These are phyloP conservation scores for Silybum marianum DNA, from an alignment of 129 eudicot genomes.

Conservation along the genomic window DNA sequence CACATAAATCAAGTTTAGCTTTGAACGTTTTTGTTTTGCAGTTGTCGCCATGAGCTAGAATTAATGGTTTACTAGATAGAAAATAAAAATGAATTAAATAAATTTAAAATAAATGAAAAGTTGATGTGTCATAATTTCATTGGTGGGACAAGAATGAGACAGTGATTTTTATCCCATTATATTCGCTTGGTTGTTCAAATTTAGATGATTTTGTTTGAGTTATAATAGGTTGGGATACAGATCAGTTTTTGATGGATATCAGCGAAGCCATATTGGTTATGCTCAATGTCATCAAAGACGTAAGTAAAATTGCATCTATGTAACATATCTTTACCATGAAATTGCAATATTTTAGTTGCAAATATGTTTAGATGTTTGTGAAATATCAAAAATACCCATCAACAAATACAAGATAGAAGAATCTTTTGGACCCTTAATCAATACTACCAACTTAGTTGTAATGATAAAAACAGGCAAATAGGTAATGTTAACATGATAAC, in stretches of 20 bases:
- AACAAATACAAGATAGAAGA: not conserved
- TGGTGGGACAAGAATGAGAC: too few relatives aligned
- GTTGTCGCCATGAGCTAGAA: constrained; percentile 98
- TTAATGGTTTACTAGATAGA: constrained; percentile 80
- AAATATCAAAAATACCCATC: constrained; percentile 3
- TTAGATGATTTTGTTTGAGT: too few relatives aligned
- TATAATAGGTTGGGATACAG: constrained; percentile 94
- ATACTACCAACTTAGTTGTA: not conserved
- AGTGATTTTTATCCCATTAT: too few relatives aligned
- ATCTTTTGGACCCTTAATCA: not conserved
- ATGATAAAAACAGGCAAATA: not conserved
- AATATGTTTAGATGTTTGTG: not conserved
- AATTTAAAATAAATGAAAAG: constrained; percentile 46
- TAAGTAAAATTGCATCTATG: constrained; percentile 29
- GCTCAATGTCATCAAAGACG: constrained; percentile 85
- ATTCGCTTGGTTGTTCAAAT: too few relatives aligned
- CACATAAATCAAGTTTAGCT: not conserved
- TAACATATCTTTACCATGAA: not conserved
- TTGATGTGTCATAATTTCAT: too few relatives aligned
- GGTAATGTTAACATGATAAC: not conserved
- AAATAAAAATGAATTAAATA: constrained; percentile 84
- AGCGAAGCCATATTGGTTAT: constrained; percentile 85
- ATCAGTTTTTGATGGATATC: constrained; percentile 91
- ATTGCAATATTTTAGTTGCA: not conserved
- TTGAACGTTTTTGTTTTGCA: constrained; percentile 27